Percentiles rank a stretch among this genome's conserved stretches.
phyloP scores from a whole-genome alignment of 2,329 filamentous ascomycete species.

The Alternaria arborescens region DNA sequence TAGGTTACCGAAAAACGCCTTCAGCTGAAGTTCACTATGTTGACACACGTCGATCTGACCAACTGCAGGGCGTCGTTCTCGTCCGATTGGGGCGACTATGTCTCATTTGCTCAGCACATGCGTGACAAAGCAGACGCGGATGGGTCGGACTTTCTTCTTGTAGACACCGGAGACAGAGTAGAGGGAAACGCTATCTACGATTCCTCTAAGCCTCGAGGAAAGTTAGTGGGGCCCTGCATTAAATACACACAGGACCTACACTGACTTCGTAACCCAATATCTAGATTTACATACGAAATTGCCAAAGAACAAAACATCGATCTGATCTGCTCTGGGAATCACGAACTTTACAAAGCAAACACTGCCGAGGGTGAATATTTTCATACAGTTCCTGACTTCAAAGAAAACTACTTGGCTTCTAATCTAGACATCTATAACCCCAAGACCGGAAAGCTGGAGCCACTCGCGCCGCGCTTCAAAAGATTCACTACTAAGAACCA shows the following conservation, averaged over 20 bases:
- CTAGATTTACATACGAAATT: slow-evolving; percentile 80
- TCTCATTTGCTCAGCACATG: slow-evolving; percentile 89
- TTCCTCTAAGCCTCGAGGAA: slow-evolving; percentile 83
- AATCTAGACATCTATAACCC: slow-evolving; percentile 89
- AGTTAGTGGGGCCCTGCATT: slow-evolving; percentile 37
- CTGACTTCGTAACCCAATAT: background rate
- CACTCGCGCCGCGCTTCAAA: slow-evolving; percentile 82
- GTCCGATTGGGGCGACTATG: slow-evolving; percentile 97
- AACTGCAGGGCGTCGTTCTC: slow-evolving; percentile 79
- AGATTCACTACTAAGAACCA: slow-evolving; percentile 93
- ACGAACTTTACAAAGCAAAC: slow-evolving; percentile 87
- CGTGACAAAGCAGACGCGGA: slow-evolving; percentile 77
- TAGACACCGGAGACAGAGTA: slow-evolving; percentile 92
- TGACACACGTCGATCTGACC: slow-evolving; percentile 13
- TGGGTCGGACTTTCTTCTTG: slow-evolving; percentile 85
- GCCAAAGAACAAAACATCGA: slow-evolving; percentile 84
- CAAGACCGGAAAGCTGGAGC: slow-evolving; percentile 72
- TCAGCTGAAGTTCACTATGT: background rate
- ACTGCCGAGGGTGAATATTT: slow-evolving; percentile 81
- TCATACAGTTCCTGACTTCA: slow-evolving; percentile 83
- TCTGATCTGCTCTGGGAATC: slow-evolving; percentile 87
- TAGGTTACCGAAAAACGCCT: slow-evolving; percentile 52
- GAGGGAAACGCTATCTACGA: slow-evolving; percentile 97
- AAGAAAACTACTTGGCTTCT: slow-evolving; percentile 82
- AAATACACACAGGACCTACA: background rate